Conservation (phyloP, 2,329 filamentous ascomycete genomes). For the Pestalotiopsis sp. region DNA sequence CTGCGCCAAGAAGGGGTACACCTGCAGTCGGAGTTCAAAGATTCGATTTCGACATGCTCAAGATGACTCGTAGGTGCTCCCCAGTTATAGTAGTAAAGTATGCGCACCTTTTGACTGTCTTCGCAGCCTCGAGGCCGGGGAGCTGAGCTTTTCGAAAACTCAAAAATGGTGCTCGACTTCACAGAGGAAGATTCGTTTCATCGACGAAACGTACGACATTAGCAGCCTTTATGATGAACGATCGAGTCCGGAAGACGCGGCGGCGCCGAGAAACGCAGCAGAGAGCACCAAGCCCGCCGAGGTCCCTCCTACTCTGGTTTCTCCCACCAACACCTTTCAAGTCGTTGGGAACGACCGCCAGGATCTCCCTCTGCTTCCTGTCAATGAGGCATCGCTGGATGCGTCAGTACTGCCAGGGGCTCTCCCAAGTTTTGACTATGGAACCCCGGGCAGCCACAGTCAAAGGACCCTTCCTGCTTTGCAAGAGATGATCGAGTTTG, state of each 20-base stretch:
- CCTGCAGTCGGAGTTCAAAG: neutral
- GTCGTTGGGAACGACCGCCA: neutral
- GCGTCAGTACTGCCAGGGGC: neutral
- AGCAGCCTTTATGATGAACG: neutral
- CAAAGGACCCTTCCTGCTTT: neutral
- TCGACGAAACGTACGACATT: conserved; percentile 3
- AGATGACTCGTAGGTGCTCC: neutral
- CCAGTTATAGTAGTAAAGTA: neutral
- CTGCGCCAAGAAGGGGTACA: neutral
- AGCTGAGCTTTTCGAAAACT: conserved; percentile 6
- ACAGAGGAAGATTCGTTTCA: conserved; percentile 4
- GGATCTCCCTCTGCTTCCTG: neutral
- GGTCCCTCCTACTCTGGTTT: neutral
- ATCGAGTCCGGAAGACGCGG: neutral
- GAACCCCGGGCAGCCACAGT: neutral
- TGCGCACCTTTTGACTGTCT: neutral
- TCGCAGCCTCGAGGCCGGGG: neutral
- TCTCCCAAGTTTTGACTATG: neutral
- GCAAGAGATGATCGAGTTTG: neutral
- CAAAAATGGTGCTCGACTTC: conserved; percentile 9
- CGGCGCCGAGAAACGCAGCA: neutral
- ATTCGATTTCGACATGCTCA: conserved; percentile 11
- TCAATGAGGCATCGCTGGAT: neutral
- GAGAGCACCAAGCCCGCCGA: neutral
- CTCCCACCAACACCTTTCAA: neutral